Evolutionary conservation across 192 early-diverging fungal genomes (phyloP), one percentile per base, ranked within the genome.

Genomic region (Radiomyces spectabilis): DNA sequence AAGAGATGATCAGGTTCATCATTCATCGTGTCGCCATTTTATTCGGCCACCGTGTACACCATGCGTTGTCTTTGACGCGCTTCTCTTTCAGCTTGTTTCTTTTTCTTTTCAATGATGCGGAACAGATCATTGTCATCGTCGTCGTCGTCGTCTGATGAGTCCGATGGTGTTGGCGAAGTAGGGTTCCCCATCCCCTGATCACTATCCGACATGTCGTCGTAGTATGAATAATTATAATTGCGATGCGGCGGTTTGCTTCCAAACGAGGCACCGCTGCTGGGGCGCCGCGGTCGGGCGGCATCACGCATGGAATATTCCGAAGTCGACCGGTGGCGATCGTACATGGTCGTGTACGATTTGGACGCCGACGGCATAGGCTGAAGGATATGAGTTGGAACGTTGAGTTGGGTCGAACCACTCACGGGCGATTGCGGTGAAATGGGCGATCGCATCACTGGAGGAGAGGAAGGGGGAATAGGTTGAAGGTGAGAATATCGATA

Each of bases 61-160:
- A 27, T 22, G 24, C 27, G 46, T 31, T 48, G 46, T 6, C 24
- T 21, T 2, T 48, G 46, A 13, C 46, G 46, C 46, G 30, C 30
- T 48, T 48, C 46, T 0, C 46, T 21, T 12, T 27, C 24, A 9
- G 46, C 46, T 27, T 48, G 46, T 22, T 48, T 55, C 53, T 55
- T 57, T 26, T 34, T 57, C 25, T 48, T 47, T 25, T 48, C 44
- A 38, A 57, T 57, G 12, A 57, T 22, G 18, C 13, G 30, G 9
- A 56, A 34, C 2, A 56, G 42, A 35, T 45, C 42, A 22, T 37
- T 44, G 32, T 55, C 53, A 22, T 55, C 53, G 16, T 24, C 25
- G 15, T 40, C 39, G 30, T 55, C 52, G 21, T 52, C 50, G 26
- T 52, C 50, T 21, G 46, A 9, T 31, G 46, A 22, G 7, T 16